These are phyloP conservation scores for Marasmius fiardii DNA, from an alignment of 1,284 basidiomycete species.

Conservation along the genomic window DNA sequence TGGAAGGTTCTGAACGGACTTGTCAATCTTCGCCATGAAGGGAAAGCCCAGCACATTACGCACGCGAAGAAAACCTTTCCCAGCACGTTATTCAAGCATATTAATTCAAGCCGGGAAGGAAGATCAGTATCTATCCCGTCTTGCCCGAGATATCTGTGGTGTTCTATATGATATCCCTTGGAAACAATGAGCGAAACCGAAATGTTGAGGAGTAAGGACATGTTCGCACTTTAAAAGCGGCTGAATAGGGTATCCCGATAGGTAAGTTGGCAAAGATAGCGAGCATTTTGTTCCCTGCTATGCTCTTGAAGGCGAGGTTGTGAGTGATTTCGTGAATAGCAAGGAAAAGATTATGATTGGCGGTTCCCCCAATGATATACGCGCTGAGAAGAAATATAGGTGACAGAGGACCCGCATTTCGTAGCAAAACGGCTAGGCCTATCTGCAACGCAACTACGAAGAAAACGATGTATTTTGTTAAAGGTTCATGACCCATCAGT, in stretches of 20 bases:
- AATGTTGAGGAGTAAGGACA: neutral
- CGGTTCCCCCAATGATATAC: slow-evolving; percentile 89
- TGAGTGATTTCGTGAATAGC: slow-evolving; percentile 99
- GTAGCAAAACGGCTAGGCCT: slow-evolving; percentile 59
- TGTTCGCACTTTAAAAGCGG: slow-evolving; percentile 84
- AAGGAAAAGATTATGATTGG: slow-evolving; percentile 96
- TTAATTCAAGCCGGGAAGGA: slow-evolving; percentile 82
- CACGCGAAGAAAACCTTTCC: slow-evolving; percentile 98
- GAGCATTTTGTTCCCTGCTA: slow-evolving; percentile 81
- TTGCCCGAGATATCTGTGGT: slow-evolving; percentile 94
- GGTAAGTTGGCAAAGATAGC: slow-evolving; percentile 92
- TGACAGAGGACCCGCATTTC: slow-evolving; percentile 66
- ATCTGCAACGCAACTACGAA: slow-evolving; percentile 80
- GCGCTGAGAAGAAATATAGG: slow-evolving; percentile 74
- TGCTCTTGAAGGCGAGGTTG: slow-evolving; percentile 89
- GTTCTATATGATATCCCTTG: slow-evolving; percentile 89
- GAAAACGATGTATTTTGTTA: slow-evolving; percentile 87
- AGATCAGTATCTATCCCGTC: slow-evolving; percentile 96
- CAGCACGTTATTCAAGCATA: slow-evolving; percentile 90
- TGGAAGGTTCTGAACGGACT: slow-evolving; percentile 79
- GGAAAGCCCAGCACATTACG: slow-evolving; percentile 25
- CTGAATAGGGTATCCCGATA: slow-evolving; percentile 93
- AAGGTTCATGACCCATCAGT: slow-evolving; percentile 92
- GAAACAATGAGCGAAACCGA: slow-evolving; percentile 6
- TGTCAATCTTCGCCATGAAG: neutral